Percentiles rank a stretch among this genome's conserved stretches.
These are phyloP conservation scores for Tylopilus sp. DNA, from an alignment of 1,284 basidiomycete genomes.

Conservation along the genomic window DNA sequence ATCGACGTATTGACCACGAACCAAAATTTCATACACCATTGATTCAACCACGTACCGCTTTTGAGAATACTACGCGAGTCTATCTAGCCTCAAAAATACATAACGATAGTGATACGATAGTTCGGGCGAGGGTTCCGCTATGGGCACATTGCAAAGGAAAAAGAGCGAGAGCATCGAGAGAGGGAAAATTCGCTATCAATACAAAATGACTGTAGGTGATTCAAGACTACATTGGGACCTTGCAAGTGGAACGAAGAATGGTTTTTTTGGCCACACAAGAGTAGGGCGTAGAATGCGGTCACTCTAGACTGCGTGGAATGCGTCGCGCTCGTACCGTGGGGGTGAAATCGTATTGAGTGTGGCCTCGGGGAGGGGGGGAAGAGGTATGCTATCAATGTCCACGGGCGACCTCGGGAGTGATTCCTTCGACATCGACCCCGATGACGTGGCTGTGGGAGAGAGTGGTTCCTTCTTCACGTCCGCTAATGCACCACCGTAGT, in stretches of 20 bases:
- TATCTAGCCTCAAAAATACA: constrained; percentile 21
- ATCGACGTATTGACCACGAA: too few species aligned
- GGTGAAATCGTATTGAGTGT: constrained; percentile 10
- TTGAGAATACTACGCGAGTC: constrained; percentile 22
- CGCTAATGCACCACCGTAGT: constrained; percentile 36
- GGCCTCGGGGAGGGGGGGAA: constrained; percentile 22
- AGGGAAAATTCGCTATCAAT: constrained; percentile 30
- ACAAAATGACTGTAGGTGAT: constrained; percentile 14
- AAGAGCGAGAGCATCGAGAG: not conserved
- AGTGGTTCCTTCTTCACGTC: constrained; percentile 33
- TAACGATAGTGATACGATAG: constrained; percentile 25
- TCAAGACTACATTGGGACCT: not conserved
- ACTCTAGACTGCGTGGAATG: constrained; percentile 16
- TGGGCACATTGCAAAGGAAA: not conserved
- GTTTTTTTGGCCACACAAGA: not conserved
- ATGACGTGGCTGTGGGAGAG: constrained; percentile 22
- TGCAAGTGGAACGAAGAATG: not conserved
- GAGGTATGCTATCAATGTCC: constrained; percentile 14
- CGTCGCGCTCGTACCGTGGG: constrained; percentile 22
- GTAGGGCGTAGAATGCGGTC: not conserved
- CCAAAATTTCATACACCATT: too few species aligned
- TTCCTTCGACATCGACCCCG: constrained; percentile 29
- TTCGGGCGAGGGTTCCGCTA: constrained; percentile 15
- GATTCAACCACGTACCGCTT: not conserved
- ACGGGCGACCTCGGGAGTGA: constrained; percentile 26